A percentile compares a stretch with the other conserved stretches of the same genome.
phyloP scores from a whole-genome alignment of 1,139 yeast species.

The Lodderomyces elongisporus region DNA sequence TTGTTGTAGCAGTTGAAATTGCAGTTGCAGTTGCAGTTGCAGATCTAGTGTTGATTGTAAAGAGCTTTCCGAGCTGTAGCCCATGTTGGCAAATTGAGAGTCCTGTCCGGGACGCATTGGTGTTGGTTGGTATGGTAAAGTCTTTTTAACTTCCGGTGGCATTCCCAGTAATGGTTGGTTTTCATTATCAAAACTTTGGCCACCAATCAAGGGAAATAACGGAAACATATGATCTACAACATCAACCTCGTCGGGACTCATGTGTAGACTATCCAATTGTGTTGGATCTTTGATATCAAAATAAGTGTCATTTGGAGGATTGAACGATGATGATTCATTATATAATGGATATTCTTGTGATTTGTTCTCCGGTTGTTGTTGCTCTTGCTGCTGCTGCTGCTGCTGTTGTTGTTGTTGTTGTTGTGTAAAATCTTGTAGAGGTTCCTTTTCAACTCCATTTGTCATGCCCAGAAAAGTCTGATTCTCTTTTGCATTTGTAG shows the following conservation, averaged over 20 bases:
- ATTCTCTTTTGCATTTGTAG: no score
- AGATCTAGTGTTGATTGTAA: conserved; percentile 2
- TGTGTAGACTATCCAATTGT: background rate
- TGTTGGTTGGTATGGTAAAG: conserved; percentile 8
- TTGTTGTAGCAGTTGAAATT: background rate
- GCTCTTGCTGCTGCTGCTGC: no score
- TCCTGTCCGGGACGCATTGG: conserved; percentile 8
- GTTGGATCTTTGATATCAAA: background rate
- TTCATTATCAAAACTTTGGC: conserved; percentile 35
- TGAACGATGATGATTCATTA: background rate
- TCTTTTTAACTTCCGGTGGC: conserved; percentile 9
- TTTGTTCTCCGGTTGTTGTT: background rate
- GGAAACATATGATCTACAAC: conserved; percentile 40
- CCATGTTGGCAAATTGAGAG: background rate
- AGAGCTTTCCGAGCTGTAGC: conserved; percentile 1
- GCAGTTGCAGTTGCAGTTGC: conserved; percentile 32
- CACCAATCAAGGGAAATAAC: conserved; percentile 48
- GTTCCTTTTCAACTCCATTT: no score
- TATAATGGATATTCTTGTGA: background rate
- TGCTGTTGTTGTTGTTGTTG: no score
- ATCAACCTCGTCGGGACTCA: conserved; percentile 12
- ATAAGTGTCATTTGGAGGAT: background rate
- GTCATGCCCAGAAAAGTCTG: no score
- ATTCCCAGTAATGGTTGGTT: conserved; percentile 31
- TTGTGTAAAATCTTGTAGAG: no score